Evolutionary conservation across 495 filamentous ascomycete species (phyloP).

Genomic region (Lasiosphaeris hirsuta): DNA sequence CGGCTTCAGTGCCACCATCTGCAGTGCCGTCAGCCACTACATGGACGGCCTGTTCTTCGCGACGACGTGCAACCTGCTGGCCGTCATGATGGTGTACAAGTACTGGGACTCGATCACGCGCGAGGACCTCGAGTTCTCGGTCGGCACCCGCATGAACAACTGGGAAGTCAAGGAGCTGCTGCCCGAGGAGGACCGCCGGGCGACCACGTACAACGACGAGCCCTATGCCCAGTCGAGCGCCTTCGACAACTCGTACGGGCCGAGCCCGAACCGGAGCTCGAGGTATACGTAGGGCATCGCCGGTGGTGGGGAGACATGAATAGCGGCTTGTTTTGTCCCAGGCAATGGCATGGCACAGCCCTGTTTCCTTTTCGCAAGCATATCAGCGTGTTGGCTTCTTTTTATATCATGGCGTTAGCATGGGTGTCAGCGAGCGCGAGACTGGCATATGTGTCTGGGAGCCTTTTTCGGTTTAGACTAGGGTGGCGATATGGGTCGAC

Average conservation of each 20-base stretch:
- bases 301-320: background rate
- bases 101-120: conserved; percentile 99
- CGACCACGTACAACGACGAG: conserved; percentile 71
- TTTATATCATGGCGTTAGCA: conserved; percentile 9
- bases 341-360: conserved; percentile 1
- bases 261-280: conserved; percentile 37
- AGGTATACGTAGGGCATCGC: conserved; percentile 11
- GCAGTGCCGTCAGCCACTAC: conserved; percentile 83
- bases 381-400: conserved; percentile 28
- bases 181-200: conserved; percentile 80
- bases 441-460: background rate
- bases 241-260: conserved; percentile 43
- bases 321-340: background rate
- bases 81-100: conserved; percentile 99
- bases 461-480: background rate
- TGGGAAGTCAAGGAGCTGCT: conserved; percentile 98
- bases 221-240: conserved; percentile 42
- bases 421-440: background rate
- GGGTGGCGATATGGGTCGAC: background rate
- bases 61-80: conserved; percentile 87
- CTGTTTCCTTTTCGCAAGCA: conserved; percentile 18
- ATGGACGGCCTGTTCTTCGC: conserved; percentile 94
- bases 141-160: conserved; percentile 89
- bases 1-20: conserved; percentile 81
- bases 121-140: conserved; percentile 97